Conservation (phyloP, 1,139 yeast genomes). For the Pneumocystis oryctolagi region DNA sequence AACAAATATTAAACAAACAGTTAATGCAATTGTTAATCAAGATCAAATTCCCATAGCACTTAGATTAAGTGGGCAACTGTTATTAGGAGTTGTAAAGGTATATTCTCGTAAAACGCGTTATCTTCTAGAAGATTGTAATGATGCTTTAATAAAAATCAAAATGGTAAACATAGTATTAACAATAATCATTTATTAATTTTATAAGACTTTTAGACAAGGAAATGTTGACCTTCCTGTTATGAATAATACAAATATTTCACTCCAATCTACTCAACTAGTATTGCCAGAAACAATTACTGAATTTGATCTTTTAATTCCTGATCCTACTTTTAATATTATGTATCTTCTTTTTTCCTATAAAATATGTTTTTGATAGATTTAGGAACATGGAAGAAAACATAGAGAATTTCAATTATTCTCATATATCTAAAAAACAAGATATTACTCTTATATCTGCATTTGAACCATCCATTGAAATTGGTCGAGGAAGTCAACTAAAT, state of each 20-base stretch:
- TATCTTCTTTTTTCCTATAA: conserved; percentile 8
- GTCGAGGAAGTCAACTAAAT: conserved; percentile 7
- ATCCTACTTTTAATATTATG: conserved; percentile 11
- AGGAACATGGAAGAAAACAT: conserved; percentile 18
- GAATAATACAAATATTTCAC: conserved; percentile 26
- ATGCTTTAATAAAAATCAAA: conserved; percentile 57
- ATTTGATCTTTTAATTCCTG: conserved; percentile 37
- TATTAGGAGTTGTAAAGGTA: conserved; percentile 77
- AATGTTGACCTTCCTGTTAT: conserved; percentile 34
- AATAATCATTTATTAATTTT: background rate
- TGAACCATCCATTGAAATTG: conserved; percentile 5
- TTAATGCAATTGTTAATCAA: conserved; percentile 35
- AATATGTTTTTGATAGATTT: conserved; percentile 18
- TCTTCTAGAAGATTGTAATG: conserved; percentile 70
- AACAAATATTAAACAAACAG: conserved; percentile 57
- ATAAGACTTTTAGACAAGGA: conserved; percentile 38
- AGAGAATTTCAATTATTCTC: conserved; percentile 17
- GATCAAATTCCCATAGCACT: conserved; percentile 45
- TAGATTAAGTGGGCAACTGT: conserved; percentile 72
- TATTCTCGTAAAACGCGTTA: conserved; percentile 78
- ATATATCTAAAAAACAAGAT: background rate
- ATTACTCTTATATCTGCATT: background rate
- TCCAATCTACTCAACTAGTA: conserved; percentile 34
- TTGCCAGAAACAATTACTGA: conserved; percentile 69
- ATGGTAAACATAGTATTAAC: conserved; percentile 24